Conservation (phyloP, 164 flowering plant genomes). For the Taxillus chinensis region DNA sequence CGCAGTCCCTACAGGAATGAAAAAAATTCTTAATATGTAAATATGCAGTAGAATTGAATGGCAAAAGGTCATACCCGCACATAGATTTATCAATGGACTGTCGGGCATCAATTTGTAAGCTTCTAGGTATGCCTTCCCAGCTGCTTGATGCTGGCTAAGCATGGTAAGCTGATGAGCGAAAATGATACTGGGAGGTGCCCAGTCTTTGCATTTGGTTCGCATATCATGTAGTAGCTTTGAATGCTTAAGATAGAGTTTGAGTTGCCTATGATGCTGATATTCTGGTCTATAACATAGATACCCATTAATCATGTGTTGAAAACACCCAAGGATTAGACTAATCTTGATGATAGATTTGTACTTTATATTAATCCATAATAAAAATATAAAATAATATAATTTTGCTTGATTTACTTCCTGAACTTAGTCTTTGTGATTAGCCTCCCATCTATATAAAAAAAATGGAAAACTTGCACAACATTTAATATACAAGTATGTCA, state of each 20-base stretch:
- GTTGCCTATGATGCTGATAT: conserved; percentile 26
- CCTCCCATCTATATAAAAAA: no score
- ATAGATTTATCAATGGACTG: conserved; percentile 70
- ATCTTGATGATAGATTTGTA: no score
- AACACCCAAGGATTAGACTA: no score
- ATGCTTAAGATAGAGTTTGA: conserved; percentile 13
- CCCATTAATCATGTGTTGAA: background rate
- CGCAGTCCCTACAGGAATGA: conserved; percentile 47
- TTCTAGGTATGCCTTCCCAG: conserved; percentile 75
- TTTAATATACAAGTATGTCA: no score
- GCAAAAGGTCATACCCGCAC: conserved; percentile 46
- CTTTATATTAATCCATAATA: no score
- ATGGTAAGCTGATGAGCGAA: conserved; percentile 62
- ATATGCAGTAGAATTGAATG: background rate
- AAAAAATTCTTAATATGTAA: background rate
- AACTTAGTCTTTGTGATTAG: no score
- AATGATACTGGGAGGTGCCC: conserved; percentile 64
- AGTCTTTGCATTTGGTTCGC: conserved; percentile 41
- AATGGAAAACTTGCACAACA: no score
- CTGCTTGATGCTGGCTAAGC: conserved; percentile 69
- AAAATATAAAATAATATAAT: no score
- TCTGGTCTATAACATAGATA: conserved; percentile 26
- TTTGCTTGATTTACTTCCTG: no score
- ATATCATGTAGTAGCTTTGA: conserved; percentile 46
- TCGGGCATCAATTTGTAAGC: conserved; percentile 82